Conservation (phyloP, 257 asterid genomes). For the Scutellaria minor region DNA sequence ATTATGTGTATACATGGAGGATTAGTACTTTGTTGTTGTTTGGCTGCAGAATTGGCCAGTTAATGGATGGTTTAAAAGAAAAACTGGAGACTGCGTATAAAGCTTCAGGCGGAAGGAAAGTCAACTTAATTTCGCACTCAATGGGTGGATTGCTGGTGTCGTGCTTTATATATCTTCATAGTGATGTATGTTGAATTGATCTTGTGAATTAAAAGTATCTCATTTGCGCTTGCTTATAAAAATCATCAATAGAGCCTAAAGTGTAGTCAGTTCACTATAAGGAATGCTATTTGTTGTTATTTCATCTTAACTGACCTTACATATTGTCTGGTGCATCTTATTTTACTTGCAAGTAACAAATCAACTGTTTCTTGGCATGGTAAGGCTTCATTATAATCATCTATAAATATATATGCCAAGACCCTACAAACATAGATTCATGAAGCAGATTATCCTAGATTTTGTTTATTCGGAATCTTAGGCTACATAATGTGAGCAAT, state of each 20-base stretch:
- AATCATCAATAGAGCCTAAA: background rate
- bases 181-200: conserved; percentile 60
- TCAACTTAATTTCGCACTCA: conserved; percentile 87
- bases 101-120: conserved; percentile 95
- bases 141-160: conserved; percentile 96
- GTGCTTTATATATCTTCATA: conserved; percentile 72
- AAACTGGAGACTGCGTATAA: conserved; percentile 76
- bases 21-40: conserved; percentile 20
- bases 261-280: background rate
- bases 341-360: too few relatives aligned
- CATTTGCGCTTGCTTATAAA: too few relatives aligned
- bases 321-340: too few relatives aligned
- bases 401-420: too few relatives aligned
- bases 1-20: background rate
- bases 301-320: background rate
- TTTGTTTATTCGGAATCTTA: too few relatives aligned
- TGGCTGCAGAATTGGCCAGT: conserved; percentile 69
- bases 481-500: background rate
- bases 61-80: conserved; percentile 70
- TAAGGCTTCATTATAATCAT: too few relatives aligned
- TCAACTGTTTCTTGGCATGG: too few relatives aligned
- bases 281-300: background rate
- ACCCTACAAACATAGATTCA: too few relatives aligned
- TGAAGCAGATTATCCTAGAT: too few relatives aligned
- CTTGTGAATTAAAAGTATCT: background rate